These are phyloP conservation scores for Allomyces macrogynus DNA, from an alignment of 192 early-diverging fungal species.

Conservation along the genomic window DNA sequence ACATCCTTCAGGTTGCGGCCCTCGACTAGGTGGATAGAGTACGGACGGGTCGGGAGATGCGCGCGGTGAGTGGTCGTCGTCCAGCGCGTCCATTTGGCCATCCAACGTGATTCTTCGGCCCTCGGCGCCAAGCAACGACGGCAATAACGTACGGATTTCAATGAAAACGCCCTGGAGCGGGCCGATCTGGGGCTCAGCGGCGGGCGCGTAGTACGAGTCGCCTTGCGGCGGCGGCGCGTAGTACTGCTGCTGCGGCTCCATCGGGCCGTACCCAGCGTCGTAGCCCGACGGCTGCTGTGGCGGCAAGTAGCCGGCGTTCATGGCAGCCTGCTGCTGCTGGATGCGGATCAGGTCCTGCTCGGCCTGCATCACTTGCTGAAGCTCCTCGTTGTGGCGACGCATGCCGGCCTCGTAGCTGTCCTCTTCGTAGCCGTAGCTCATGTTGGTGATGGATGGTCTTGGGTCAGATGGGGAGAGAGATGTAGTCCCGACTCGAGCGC, in stretches of 20 bases:
- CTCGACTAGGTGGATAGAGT: too few relatives aligned
- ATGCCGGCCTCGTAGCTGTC: neutral
- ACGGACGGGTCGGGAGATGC: too few relatives aligned
- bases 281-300: neutral
- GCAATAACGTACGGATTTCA: too few relatives aligned
- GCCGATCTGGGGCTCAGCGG: neutral
- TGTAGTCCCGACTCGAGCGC: too few relatives aligned
- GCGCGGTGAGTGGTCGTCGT: too few relatives aligned
- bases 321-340: neutral
- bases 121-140: too few relatives aligned
- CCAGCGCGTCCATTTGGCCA: too few relatives aligned
- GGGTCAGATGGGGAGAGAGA: too few relatives aligned
- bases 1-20: too few relatives aligned
- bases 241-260: neutral
- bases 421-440: neutral
- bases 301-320: neutral
- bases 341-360: constrained; percentile 1
- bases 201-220: neutral
- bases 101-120: too few relatives aligned
- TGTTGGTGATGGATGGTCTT: neutral
- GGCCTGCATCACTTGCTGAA: neutral
- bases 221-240: neutral
- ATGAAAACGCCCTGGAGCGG: too few relatives aligned
- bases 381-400: neutral
- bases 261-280: too few relatives aligned